These are phyloP conservation scores for Hypoxylon sp. DNA, from an alignment of 2,329 filamentous ascomycete genomes.

Conservation along the genomic window DNA sequence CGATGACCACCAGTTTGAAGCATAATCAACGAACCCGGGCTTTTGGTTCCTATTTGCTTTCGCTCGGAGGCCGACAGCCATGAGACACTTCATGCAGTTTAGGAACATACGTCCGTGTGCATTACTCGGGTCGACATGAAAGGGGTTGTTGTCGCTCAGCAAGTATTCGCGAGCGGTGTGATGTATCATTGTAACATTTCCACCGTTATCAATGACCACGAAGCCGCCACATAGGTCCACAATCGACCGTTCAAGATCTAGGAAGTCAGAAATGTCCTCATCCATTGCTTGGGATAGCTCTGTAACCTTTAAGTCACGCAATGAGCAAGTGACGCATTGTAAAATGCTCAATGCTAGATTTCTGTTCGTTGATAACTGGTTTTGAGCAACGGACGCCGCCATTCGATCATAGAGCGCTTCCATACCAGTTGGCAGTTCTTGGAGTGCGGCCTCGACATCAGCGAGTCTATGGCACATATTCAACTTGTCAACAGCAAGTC, in stretches of 20 bases:
- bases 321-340: slow-evolving; percentile 45
- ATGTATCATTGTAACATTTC: slow-evolving; percentile 52
- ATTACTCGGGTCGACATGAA: slow-evolving; percentile 33
- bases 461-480: slow-evolving; percentile 30
- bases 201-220: slow-evolving; percentile 49
- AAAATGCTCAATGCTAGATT: slow-evolving; percentile 45
- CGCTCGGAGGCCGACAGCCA: slow-evolving; percentile 26
- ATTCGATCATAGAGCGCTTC: slow-evolving; percentile 53
- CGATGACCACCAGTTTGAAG: slow-evolving; percentile 46
- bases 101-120: slow-evolving; percentile 45
- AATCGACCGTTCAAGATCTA: slow-evolving; percentile 50
- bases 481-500: slow-evolving; percentile 21
- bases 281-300: slow-evolving; percentile 47
- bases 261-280: slow-evolving; percentile 32
- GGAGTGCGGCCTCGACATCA: slow-evolving; percentile 29
- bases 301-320: slow-evolving; percentile 42
- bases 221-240: slow-evolving; percentile 52
- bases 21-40: slow-evolving; percentile 45
- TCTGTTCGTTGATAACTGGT: slow-evolving; percentile 23
- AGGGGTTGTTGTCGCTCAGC: slow-evolving; percentile 15
- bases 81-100: slow-evolving; percentile 43
- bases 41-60: slow-evolving; percentile 20
- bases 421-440: slow-evolving; percentile 38
- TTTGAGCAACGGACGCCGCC: slow-evolving; percentile 43
- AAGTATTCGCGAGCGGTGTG: slow-evolving; percentile 56